phyloP scores from a whole-genome alignment of 805 yeast species.

The Candida incommunis region DNA sequence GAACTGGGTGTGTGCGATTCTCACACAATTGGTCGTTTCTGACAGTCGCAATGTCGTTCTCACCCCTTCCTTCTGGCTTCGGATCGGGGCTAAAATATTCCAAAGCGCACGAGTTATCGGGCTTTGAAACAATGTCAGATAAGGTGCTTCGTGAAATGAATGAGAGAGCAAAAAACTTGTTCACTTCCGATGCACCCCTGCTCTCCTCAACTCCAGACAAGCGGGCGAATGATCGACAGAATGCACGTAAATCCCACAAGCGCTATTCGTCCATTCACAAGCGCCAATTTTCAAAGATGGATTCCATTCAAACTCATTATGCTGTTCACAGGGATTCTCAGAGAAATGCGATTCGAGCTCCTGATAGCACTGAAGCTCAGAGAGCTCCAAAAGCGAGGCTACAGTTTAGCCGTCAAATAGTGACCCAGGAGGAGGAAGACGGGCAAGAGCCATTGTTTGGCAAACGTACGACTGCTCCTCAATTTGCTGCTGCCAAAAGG shows the following conservation, averaged over 20 bases:
- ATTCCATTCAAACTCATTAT: conserved; percentile 8
- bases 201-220: background rate
- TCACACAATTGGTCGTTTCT: no score
- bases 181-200: background rate
- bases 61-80: no score
- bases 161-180: conserved; percentile 15
- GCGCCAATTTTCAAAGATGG: conserved; percentile 15
- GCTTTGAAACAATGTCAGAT: conserved; percentile 21
- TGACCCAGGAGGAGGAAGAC: background rate
- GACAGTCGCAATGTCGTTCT: no score
- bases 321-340: background rate
- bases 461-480: background rate
- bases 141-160: conserved; percentile 21
- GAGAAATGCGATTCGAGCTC: no score
- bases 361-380: no score
- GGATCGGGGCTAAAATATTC: conserved; percentile 7
- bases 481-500: background rate
- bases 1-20: no score
- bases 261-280: conserved; percentile 15
- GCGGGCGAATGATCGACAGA: conserved; percentile 2
- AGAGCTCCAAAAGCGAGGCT: no score
- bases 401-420: background rate
- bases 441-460: background rate
- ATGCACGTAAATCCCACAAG: conserved; percentile 6
- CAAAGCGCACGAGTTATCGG: conserved; percentile 10